These are phyloP conservation scores for Monosporascus sp. DNA, from an alignment of 2,329 filamentous ascomycete species.

Conservation along the genomic window DNA sequence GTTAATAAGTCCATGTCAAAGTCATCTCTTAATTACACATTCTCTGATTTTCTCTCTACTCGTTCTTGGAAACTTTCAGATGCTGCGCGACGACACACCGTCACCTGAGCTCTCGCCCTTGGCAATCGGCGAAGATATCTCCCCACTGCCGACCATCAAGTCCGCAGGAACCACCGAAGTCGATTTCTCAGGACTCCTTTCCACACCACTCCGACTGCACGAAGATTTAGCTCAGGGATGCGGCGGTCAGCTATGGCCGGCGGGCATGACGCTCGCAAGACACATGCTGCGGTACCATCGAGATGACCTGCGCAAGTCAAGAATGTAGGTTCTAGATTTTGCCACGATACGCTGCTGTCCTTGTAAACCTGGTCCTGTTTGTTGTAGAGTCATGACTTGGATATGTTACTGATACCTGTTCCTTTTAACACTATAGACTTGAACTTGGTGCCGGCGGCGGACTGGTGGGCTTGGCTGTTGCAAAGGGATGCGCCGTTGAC, in stretches of 20 bases:
- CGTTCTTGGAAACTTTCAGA: neutral
- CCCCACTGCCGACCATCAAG: constrained; percentile 58
- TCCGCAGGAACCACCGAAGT: constrained; percentile 45
- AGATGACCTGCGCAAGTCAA: constrained; percentile 57
- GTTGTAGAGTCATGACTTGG: neutral
- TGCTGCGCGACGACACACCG: constrained; percentile 22
- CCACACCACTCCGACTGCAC: constrained; percentile 66
- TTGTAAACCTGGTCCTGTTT: neutral
- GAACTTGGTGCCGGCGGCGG: constrained; percentile 92
- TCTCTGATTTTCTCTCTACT: neutral
- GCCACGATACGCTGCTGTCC: neutral
- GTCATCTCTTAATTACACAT: neutral
- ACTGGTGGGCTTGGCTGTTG: constrained; percentile 67
- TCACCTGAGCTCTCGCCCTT: constrained; percentile 49
- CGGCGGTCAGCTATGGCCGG: constrained; percentile 91
- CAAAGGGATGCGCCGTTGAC: constrained; percentile 49
- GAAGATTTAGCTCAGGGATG: constrained; percentile 86
- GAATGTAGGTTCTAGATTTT: constrained; percentile 58
- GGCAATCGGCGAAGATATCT: constrained; percentile 48
- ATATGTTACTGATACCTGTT: constrained; percentile 1
- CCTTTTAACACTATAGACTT: constrained; percentile 49
- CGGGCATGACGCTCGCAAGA: constrained; percentile 80
- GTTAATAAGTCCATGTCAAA: too few relatives aligned
- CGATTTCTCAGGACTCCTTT: constrained; percentile 70
- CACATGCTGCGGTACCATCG: constrained; percentile 76